Evolutionary conservation across 441 rosid genomes (phyloP), one percentile per base, ranked within the genome.

Genomic region (Erodium moschatum): DNA sequence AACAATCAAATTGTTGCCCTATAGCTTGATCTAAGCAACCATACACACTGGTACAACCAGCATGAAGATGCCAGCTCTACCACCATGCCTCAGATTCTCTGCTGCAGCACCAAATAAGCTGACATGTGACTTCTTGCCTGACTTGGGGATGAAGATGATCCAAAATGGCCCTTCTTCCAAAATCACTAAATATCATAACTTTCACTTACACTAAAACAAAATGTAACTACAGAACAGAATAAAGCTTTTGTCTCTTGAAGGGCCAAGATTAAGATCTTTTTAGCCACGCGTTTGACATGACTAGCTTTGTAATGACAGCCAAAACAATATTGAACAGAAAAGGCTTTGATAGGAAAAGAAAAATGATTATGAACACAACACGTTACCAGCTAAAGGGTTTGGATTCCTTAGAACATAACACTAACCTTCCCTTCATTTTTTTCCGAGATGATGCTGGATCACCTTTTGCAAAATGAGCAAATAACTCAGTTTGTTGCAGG

Each of bases 381-480:
- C 4, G 20, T 58, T 58, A 24, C 20, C 64, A 15, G 20, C 61
- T 54, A 6, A 19, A 4, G 6, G 19, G 12, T 20, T 10, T 58
- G 29, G 10, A 58, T 11, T 9, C 20, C 19, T 19, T 56, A 56
- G 63, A 19, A 58, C 24, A 58, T 20, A 58, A 58, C 13, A 58
- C 27, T 58, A 79, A 91, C 99, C 96, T 94, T 81, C 99, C 99
- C 79, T 88, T 94, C 2, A 65, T 74, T 80, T 85, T 90, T 81
- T 85, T 92, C 79, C 82, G 90, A 0, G 93, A 75, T 52, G 96
- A 69, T 16, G 97, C 84, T 35, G 83, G 87, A 73, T 85, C 92
- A 33, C 86, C 88, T 85, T 91, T 94, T n/a, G 97, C 92, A 88
- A 91, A 94, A 74, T 94, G 97, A 64, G 97, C 92, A 83, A 94